Percentiles rank a stretch among this genome's conserved stretches.
Conservation (phyloP, 2,329 filamentous ascomycete species). For the Albophoma yamanashiensis region DNA sequence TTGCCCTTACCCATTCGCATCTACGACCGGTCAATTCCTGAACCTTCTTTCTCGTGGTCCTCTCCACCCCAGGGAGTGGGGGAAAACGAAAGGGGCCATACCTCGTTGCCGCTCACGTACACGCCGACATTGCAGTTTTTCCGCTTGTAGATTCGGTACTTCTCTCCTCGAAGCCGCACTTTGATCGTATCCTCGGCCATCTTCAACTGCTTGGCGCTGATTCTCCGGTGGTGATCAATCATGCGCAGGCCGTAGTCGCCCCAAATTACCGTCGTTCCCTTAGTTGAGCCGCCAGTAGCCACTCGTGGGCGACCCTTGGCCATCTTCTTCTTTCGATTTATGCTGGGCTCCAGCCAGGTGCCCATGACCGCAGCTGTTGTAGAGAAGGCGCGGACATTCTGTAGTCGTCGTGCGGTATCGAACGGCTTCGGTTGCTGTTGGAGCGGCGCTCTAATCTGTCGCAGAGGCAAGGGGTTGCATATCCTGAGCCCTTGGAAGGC, state of each 20-base stretch:
- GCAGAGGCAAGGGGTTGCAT: slow-evolving; percentile 26
- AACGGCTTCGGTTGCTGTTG: slow-evolving; percentile 17
- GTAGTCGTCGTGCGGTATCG: slow-evolving; percentile 22
- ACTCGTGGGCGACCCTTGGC: slow-evolving; percentile 86
- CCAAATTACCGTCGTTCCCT: slow-evolving; percentile 93
- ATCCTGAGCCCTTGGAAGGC: slow-evolving; percentile 41
- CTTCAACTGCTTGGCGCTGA: slow-evolving; percentile 78
- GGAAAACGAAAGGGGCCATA: slow-evolving; percentile 14
- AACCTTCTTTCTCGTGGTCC: background rate
- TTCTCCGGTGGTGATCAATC: slow-evolving; percentile 83
- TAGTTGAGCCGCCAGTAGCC: slow-evolving; percentile 77
- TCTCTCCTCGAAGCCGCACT: slow-evolving; percentile 75
- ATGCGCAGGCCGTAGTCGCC: slow-evolving; percentile 93
- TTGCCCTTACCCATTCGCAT: slow-evolving; percentile 99
- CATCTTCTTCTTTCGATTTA: slow-evolving; percentile 71
- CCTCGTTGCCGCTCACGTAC: slow-evolving; percentile 89
- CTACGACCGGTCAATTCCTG: slow-evolving; percentile 22
- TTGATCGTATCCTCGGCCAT: slow-evolving; percentile 92
- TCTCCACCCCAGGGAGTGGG: background rate
- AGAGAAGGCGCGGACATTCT: slow-evolving; percentile 58
- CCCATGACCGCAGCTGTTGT: slow-evolving; percentile 49
- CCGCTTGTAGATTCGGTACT: slow-evolving; percentile 85
- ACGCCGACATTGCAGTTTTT: slow-evolving; percentile 90
- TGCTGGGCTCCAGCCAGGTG: slow-evolving; percentile 75
- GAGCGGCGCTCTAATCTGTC: slow-evolving; percentile 23